Percentiles rank a stretch among this genome's conserved stretches.
These are phyloP conservation scores for Nicotiana tomentosiformis DNA, from an alignment of 257 asterid genomes.

Conservation along the genomic window DNA sequence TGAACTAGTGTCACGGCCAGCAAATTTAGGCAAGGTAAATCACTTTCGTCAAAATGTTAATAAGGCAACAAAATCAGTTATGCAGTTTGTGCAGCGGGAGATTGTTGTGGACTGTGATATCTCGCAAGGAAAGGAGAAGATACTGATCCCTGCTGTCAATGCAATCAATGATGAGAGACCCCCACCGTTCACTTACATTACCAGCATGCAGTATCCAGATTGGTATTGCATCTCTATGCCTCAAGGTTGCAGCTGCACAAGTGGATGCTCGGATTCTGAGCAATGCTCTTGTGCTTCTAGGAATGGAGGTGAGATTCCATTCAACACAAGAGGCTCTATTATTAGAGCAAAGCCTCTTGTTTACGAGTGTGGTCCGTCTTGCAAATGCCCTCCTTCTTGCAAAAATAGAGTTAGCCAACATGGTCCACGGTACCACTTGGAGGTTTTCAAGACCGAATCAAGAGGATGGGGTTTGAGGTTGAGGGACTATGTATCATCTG, in stretches of 20 bases:
- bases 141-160: constrained; percentile 30
- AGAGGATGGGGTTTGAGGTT: constrained; percentile 56
- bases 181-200: constrained; percentile 32
- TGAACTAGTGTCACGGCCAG: not conserved
- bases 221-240: constrained; percentile 13
- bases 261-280: constrained; percentile 32
- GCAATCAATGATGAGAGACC: constrained; percentile 31
- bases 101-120: constrained; percentile 26
- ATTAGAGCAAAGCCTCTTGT: constrained; percentile 17
- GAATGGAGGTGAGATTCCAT: constrained; percentile 57
- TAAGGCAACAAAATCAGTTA: not conserved
- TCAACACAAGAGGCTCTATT: constrained; percentile 28
- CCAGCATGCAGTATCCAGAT: constrained; percentile 19
- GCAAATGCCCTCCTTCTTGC: constrained; percentile 54
- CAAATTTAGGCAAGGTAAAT: not conserved
- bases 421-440: constrained; percentile 32
- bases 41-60: not conserved
- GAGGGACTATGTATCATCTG: constrained; percentile 19
- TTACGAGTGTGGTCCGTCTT: constrained; percentile 47
- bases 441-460: constrained; percentile 34
- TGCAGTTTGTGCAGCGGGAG: not conserved
- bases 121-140: constrained; percentile 38
- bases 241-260: constrained; percentile 33
- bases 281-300: constrained; percentile 30
- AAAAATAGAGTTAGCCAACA: constrained; percentile 43